Conservation (phyloP, 331 rosid species). For the Malus hybrid region DNA sequence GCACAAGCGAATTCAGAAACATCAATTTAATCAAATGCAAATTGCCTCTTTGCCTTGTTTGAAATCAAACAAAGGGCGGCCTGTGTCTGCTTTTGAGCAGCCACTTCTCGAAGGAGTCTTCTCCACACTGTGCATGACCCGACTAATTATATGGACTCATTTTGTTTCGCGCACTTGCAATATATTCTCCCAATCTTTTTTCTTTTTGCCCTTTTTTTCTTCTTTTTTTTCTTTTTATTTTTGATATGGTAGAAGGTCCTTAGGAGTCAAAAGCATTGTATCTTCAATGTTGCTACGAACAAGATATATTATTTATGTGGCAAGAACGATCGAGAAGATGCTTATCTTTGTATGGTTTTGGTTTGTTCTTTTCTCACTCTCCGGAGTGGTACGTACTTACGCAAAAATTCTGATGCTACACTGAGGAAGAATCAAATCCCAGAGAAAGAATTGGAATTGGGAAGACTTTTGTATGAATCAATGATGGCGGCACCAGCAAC, state of each 20-base stretch:
- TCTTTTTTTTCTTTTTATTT: no score
- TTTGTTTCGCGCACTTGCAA: no score
- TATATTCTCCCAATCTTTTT: no score
- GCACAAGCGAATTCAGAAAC: neutral
- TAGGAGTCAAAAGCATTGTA: neutral
- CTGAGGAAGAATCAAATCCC: constrained; percentile 15
- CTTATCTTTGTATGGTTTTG: neutral
- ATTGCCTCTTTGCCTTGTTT: no score
- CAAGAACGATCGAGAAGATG: neutral
- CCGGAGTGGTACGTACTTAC: neutral
- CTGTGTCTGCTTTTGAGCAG: neutral
- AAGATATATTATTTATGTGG: neutral
- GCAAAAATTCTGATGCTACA: constrained; percentile 8
- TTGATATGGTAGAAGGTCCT: no score
- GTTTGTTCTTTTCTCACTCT: neutral
- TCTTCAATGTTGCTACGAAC: neutral
- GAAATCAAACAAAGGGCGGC: neutral
- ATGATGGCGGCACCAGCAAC: neutral
- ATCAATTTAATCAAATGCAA: neutral
- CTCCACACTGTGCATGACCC: no score
- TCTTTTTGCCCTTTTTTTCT: no score
- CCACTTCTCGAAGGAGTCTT: no score
- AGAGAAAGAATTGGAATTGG: neutral
- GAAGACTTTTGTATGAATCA: neutral
- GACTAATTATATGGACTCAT: no score